These are phyloP conservation scores for Monilinia fructigena DNA, from an alignment of 2,329 filamentous ascomycete genomes.

Conservation along the genomic window DNA sequence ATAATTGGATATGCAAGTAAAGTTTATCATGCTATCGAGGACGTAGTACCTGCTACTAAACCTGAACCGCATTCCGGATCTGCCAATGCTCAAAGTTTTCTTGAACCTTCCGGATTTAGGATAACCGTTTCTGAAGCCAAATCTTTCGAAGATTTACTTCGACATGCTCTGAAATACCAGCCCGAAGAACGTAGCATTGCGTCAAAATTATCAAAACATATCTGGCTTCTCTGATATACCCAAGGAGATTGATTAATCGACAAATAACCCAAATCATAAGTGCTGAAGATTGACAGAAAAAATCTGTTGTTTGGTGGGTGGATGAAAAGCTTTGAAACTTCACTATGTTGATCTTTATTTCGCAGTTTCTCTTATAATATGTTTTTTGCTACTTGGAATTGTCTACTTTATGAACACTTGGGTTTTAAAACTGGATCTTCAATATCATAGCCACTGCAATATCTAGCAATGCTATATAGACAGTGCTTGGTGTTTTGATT, in stretches of 20 bases:
- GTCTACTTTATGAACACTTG: not conserved
- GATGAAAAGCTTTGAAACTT: not conserved
- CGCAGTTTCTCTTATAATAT: not conserved
- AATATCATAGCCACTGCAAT: no score
- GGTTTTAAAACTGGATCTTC: no score
- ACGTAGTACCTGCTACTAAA: not conserved
- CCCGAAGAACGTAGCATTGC: slow-evolving; percentile 26
- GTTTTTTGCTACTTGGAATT: not conserved
- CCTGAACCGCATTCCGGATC: not conserved
- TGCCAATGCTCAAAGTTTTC: slow-evolving; percentile 18
- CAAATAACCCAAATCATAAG: not conserved
- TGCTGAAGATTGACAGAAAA: not conserved
- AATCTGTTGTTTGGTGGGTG: not conserved
- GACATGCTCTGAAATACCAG: slow-evolving; percentile 26
- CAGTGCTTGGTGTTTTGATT: no score
- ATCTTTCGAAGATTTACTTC: slow-evolving; percentile 24
- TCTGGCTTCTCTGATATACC: slow-evolving; percentile 26
- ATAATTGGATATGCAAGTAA: not conserved
- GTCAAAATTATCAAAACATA: slow-evolving; percentile 23
- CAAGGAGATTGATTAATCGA: not conserved
- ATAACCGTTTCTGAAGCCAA: slow-evolving; percentile 27
- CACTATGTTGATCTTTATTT: not conserved
- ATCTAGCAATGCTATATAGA: no score
- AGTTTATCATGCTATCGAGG: not conserved
- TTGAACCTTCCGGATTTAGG: slow-evolving; percentile 25